These are phyloP conservation scores for Aechmea fasciata DNA, from an alignment of 176 grass and related monocot species.

Conservation along the genomic window DNA sequence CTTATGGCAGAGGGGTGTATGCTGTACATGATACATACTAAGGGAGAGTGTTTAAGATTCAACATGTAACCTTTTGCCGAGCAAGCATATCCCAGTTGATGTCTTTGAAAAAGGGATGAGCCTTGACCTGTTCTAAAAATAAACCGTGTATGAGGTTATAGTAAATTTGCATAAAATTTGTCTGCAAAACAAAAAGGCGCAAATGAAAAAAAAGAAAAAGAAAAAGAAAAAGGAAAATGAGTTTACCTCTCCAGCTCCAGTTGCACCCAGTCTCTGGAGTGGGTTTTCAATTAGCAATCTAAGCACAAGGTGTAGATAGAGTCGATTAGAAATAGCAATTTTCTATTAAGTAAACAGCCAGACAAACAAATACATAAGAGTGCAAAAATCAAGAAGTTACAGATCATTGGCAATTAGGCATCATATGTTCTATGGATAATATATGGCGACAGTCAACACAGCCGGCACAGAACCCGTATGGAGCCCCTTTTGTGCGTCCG, in stretches of 20 bases:
- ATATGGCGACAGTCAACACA: too few species aligned
- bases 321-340: not conserved
- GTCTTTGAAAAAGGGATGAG: slow-evolving; percentile 80
- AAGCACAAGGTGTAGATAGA: not conserved
- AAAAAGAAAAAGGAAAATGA: slow-evolving; percentile 22
- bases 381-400: not conserved
- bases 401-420: too few species aligned
- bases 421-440: too few species aligned
- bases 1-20: not conserved
- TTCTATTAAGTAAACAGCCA: too few species aligned
- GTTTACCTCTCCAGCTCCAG: slow-evolving; percentile 84
- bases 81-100: slow-evolving; percentile 95
- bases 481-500: too few species aligned
- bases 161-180: slow-evolving; percentile 5
- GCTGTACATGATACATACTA: not conserved
- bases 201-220: not conserved
- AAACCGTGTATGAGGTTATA: slow-evolving; percentile 35
- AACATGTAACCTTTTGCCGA: slow-evolving; percentile 55
- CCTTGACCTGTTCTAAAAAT: slow-evolving; percentile 93
- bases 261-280: slow-evolving; percentile 80
- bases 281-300: slow-evolving; percentile 84
- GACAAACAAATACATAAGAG: not conserved
- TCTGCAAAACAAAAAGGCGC: not conserved
- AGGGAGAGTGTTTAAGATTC: not conserved
- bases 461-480: too few species aligned